Conservation (phyloP, 1,284 basidiomycete species). For the Athelia psychrophila region DNA sequence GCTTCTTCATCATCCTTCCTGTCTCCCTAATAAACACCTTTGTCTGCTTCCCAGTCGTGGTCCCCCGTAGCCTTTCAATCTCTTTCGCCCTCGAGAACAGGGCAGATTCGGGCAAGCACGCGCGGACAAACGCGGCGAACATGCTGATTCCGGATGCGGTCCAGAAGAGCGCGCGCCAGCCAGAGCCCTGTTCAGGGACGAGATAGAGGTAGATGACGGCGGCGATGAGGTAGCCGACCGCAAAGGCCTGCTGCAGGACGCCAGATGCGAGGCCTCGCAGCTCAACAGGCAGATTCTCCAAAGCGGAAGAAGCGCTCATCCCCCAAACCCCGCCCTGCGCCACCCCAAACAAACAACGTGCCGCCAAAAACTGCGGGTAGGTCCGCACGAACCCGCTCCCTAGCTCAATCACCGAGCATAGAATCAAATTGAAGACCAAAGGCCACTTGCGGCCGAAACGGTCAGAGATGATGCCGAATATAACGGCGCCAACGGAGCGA, state of each 20-base stretch:
- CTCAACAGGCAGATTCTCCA: slow-evolving; percentile 89
- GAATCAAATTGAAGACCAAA: slow-evolving; percentile 71
- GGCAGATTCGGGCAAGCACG: slow-evolving; percentile 77
- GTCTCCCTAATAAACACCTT: slow-evolving; percentile 74
- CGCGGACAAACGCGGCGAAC: slow-evolving; percentile 70
- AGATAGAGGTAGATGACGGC: slow-evolving; percentile 77
- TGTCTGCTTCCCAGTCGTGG: slow-evolving; percentile 51
- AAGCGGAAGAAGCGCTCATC: slow-evolving; percentile 69
- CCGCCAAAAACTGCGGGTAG: slow-evolving; percentile 64
- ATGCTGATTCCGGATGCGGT: slow-evolving; percentile 69
- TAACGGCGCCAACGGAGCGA: slow-evolving; percentile 81
- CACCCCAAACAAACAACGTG: slow-evolving; percentile 80
- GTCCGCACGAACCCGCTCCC: slow-evolving; percentile 74
- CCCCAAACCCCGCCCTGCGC: slow-evolving; percentile 90
- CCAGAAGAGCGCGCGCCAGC: slow-evolving; percentile 72
- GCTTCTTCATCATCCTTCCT: slow-evolving; percentile 73
- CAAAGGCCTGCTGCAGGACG: slow-evolving; percentile 82
- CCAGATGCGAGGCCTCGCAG: slow-evolving; percentile 86
- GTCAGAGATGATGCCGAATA: slow-evolving; percentile 82
- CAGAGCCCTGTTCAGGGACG: slow-evolving; percentile 47
- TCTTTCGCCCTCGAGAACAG: slow-evolving; percentile 69
- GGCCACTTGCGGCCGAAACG: slow-evolving; percentile 95
- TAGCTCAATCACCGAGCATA: slow-evolving; percentile 75
- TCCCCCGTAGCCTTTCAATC: slow-evolving; percentile 38
- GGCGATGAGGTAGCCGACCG: slow-evolving; percentile 54